Conservation (phyloP, 805 yeast genomes). For the Maudiozyma saulgeensis region DNA sequence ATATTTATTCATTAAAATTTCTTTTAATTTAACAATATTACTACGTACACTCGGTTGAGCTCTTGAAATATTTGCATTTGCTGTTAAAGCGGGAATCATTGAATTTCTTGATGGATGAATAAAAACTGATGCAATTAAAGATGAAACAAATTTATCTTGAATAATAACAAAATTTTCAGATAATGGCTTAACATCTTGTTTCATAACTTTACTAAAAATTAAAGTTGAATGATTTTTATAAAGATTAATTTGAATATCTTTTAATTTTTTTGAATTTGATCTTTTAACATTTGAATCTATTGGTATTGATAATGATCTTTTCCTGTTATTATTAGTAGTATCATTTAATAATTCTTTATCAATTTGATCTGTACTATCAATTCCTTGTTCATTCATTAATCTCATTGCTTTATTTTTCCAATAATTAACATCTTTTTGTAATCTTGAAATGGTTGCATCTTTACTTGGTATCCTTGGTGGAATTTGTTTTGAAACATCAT, state of each 20-base stretch:
- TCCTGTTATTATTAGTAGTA: neutral
- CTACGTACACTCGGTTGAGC: slow-evolving; percentile 18
- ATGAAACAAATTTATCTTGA: slow-evolving; percentile 24
- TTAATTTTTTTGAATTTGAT: neutral
- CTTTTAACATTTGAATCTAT: neutral
- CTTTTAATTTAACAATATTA: slow-evolving; percentile 19
- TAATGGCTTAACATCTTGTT: slow-evolving; percentile 27
- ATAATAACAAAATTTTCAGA: slow-evolving; percentile 26
- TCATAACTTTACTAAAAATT: slow-evolving; percentile 24
- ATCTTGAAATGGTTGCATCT: slow-evolving; percentile 26
- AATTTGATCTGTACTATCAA: slow-evolving; percentile 3
- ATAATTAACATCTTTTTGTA: slow-evolving; percentile 25
- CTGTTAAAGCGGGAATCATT: slow-evolving; percentile 23
- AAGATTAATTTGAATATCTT: slow-evolving; percentile 19
- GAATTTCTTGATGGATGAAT: slow-evolving; percentile 22
- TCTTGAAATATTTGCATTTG: slow-evolving; percentile 20
- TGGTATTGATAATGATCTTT: neutral
- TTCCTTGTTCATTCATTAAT: slow-evolving; percentile 1
- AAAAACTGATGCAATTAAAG: slow-evolving; percentile 23
- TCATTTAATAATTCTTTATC: neutral
- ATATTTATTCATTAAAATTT: slow-evolving; percentile 17
- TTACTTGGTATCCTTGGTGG: slow-evolving; percentile 30
- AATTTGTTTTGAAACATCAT: slow-evolving; percentile 25
- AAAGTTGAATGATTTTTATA: slow-evolving; percentile 22
- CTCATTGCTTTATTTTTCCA: slow-evolving; percentile 25